Evolutionary conservation across 2,329 filamentous ascomycete species (phyloP).

Genomic region (Phialemoniopsis sp.): DNA sequence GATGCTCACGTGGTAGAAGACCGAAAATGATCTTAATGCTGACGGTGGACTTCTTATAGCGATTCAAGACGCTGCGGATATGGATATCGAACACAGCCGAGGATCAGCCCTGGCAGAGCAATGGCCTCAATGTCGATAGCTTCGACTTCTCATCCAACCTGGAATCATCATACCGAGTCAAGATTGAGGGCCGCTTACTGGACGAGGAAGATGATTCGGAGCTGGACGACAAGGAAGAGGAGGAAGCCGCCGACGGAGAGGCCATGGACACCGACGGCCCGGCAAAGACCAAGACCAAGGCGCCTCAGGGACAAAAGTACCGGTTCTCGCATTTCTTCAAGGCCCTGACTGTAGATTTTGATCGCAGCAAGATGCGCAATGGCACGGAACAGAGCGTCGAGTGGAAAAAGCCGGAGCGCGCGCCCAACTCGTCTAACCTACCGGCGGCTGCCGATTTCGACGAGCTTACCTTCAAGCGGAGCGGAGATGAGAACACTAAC

Average conservation of each 20-base stretch:
- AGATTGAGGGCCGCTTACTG: slow-evolving; percentile 83
- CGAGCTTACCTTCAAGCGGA: slow-evolving; percentile 84
- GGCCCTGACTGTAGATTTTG: slow-evolving; percentile 70
- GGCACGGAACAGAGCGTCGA: slow-evolving; percentile 60
- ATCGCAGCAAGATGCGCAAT: slow-evolving; percentile 51
- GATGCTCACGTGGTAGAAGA: no score
- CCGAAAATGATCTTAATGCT: slow-evolving; percentile 3
- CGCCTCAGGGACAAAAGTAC: slow-evolving; percentile 31
- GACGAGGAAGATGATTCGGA: slow-evolving; percentile 56
- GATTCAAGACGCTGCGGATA: slow-evolving; percentile 80
- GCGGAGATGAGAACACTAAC: slow-evolving; percentile 88
- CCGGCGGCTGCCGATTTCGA: slow-evolving; percentile 77
- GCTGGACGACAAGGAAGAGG: slow-evolving; percentile 40
- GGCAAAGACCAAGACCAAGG: slow-evolving; percentile 27
- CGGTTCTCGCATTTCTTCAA: slow-evolving; percentile 80
- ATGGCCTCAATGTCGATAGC: slow-evolving; percentile 62
- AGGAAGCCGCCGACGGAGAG: slow-evolving; percentile 38
- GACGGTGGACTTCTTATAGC: slow-evolving; percentile 33
- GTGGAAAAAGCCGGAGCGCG: slow-evolving; percentile 77
- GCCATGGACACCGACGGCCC: slow-evolving; percentile 58
- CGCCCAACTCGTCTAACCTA: slow-evolving; percentile 45
- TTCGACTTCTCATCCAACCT: slow-evolving; percentile 78
- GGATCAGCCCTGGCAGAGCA: slow-evolving; percentile 88
- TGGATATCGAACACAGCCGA: slow-evolving; percentile 96
- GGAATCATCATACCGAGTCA: slow-evolving; percentile 81